Base-by-base conservation (phyloP, 2,329 filamentous ascomycete genomes). In the Pestalotiopsis sp. region DNA sequence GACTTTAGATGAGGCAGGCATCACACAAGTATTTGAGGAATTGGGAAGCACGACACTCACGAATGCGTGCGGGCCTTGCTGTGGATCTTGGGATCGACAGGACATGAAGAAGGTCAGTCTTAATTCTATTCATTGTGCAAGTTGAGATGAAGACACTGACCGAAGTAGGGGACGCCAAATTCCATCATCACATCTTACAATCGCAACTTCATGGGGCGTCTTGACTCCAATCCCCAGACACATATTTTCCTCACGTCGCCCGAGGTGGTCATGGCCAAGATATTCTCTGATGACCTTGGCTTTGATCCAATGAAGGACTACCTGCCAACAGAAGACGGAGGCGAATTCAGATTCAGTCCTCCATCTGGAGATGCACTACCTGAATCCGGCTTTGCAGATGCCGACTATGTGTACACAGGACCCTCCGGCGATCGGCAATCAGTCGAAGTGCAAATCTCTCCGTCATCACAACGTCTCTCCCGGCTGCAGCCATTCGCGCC, bases 141-240 rank as follows among this genome's bases (percentile, higher is more conserved):
- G 20, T 9, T 11, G 1, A n/a, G 17, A 5, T 4, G 1, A 1
- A 52, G 45, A 5, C 45, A 20, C 45, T 52, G 2, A 52, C 20
- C 3, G 11, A 20, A 0, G 11, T 9, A 52, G 45, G 95, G 95
- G 74, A 91, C 93, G 76, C 86, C 94, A 77, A 99, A 99, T 91
- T 97, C 94, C 7, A 99, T 99, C 81, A 87, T 99, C 80, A 98
- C 95, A 61, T 98, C 96, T 31, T 99, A 98, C 91, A 99, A 99
- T 92, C 94, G 96, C 84, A 98, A 99, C 91, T 98, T 99, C 87
- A 98, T 95, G 70, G 95, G 95, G 74, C 94, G 96, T 80, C 98
- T 98, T 83, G 95, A 97, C 76, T 94, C 93, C 74, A 98, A 97
- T 88, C 94, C 94, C 52, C 93, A 94, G 67, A 97, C 94, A 65